phyloP scores from a whole-genome alignment of 2,329 filamentous ascomycete genomes.

The Penicillium sp. region DNA sequence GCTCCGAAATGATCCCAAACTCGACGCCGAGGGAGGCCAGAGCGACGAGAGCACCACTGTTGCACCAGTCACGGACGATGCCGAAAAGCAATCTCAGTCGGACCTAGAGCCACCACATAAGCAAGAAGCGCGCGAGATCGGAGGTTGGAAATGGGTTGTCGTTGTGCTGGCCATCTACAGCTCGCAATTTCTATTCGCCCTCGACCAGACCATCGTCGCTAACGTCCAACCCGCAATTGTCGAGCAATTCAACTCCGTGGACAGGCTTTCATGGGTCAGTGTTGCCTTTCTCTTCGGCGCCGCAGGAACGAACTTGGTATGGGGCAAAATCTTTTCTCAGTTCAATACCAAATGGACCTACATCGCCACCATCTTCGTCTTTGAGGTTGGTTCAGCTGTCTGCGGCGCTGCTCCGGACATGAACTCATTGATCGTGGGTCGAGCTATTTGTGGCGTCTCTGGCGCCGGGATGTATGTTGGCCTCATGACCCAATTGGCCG shows the following conservation, averaged over 20 bases:
- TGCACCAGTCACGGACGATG: too few relatives aligned
- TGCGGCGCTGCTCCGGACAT: conserved; percentile 47
- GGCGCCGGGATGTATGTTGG: conserved; percentile 35
- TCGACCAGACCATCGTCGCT: conserved; percentile 50
- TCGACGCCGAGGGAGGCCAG: too few relatives aligned
- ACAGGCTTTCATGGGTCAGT: conserved; percentile 45
- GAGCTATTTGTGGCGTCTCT: conserved; percentile 37
- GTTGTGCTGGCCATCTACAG: conserved; percentile 30
- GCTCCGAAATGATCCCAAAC: too few relatives aligned
- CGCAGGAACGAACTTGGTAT: conserved; percentile 39
- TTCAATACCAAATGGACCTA: conserved; percentile 48
- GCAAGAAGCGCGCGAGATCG: background rate
- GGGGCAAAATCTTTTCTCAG: conserved; percentile 36
- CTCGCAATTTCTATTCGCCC: conserved; percentile 38
- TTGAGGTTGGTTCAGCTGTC: conserved; percentile 34
- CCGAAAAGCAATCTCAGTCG: too few relatives aligned
- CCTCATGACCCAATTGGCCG: conserved; percentile 27
- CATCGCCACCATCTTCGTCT: conserved; percentile 30
- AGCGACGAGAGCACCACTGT: too few relatives aligned
- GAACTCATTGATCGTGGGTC: conserved; percentile 47
- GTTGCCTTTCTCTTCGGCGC: conserved; percentile 45
- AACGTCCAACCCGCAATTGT: conserved; percentile 48
- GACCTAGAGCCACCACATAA: too few relatives aligned
- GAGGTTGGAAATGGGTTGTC: conserved; percentile 16
- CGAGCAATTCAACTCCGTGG: conserved; percentile 35